These are phyloP conservation scores for Talaromyces amestolkiae DNA, from an alignment of 2,329 filamentous ascomycete genomes.

Conservation along the genomic window DNA sequence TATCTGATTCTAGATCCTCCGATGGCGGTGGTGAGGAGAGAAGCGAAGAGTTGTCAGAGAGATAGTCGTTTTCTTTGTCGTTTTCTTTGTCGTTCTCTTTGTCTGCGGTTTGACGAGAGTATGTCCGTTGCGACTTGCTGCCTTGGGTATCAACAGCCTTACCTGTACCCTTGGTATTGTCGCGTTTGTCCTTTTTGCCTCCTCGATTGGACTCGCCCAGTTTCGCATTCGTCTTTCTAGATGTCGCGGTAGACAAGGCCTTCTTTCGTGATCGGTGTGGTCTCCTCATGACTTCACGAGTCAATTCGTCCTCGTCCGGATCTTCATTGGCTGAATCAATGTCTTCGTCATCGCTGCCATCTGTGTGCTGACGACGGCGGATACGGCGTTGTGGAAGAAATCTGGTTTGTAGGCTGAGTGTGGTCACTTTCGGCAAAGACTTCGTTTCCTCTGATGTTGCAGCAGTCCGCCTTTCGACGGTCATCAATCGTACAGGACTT, in stretches of 20 bases:
- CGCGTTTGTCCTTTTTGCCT: slow-evolving; percentile 22
- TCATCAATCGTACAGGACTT: slow-evolving; percentile 4
- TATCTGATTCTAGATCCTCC: slow-evolving; percentile 29
- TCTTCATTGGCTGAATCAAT: slow-evolving; percentile 27
- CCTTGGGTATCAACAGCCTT: background rate
- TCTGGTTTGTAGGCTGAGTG: slow-evolving; percentile 36
- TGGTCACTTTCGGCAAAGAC: slow-evolving; percentile 28
- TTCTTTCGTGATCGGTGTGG: slow-evolving; percentile 23
- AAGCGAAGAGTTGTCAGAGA: slow-evolving; percentile 28
- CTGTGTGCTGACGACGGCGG: slow-evolving; percentile 25
- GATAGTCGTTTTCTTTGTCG: slow-evolving; percentile 36
- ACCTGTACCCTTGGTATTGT: slow-evolving; percentile 13
- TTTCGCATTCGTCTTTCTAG: slow-evolving; percentile 24
- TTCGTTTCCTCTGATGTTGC: background rate
- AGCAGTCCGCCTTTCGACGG: slow-evolving; percentile 1
- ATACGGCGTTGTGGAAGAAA: slow-evolving; percentile 37
- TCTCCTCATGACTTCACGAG: slow-evolving; percentile 21
- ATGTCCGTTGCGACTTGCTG: slow-evolving; percentile 18
- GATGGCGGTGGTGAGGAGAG: slow-evolving; percentile 35
- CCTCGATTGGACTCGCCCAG: slow-evolving; percentile 22
- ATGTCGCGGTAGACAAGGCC: slow-evolving; percentile 23
- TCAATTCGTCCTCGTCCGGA: slow-evolving; percentile 40
- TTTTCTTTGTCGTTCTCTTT: slow-evolving; percentile 37
- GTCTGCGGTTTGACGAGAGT: slow-evolving; percentile 23
- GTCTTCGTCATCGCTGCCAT: slow-evolving; percentile 26